Base-by-base conservation (phyloP, 306 rosid species). In the Betula pendula region DNA sequence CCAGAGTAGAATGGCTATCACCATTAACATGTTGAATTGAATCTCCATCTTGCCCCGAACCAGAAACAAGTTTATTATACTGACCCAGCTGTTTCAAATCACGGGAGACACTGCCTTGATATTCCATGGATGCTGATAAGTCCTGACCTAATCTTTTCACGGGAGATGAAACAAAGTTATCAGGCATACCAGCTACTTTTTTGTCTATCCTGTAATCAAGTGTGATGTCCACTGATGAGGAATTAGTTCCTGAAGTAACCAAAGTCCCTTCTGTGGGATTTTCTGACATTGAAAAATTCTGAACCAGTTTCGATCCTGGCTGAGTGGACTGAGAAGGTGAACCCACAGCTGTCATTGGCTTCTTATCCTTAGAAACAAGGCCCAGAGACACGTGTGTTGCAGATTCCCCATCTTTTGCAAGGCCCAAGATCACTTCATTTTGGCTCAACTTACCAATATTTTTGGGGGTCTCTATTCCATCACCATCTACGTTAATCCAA, bases 251-350 rank as follows among this genome's bases (percentile, higher is more conserved):
- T n/a, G 58, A 14, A 72, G 70, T 53, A 65, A 70, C 73, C 22
- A 63, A 47, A 43, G 65, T 42, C 66, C 62, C 80, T 49, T 73
- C 76, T 1, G 62, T 33, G 45, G 69, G 62, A 73, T 48, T 68
- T 68, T 81, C 84, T 47, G 79, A 63, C 71, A 72, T 79, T 68
- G 79, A 27, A 71, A 75, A 33, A 22, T 73, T 72, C 15, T 80
- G 86, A 45, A 56, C 80, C 80, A 56, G 68, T 80, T 86, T 65
- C 55, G 69, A 71, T 38, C 75, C 77, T 31, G 83, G 79, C 67
- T 27, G 75, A 74, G 77, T 74, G 70, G 82, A 55, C 77, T 78
- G 84, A 35, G 71, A 70, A 16, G 84, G 84, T 49, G 93, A 80
- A 77, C 68, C 68, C 24, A 69, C 27, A 51, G 22, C 75, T 76